phyloP scores from a whole-genome alignment of 1,139 yeast species.

The Petasospora rhodanensis region DNA sequence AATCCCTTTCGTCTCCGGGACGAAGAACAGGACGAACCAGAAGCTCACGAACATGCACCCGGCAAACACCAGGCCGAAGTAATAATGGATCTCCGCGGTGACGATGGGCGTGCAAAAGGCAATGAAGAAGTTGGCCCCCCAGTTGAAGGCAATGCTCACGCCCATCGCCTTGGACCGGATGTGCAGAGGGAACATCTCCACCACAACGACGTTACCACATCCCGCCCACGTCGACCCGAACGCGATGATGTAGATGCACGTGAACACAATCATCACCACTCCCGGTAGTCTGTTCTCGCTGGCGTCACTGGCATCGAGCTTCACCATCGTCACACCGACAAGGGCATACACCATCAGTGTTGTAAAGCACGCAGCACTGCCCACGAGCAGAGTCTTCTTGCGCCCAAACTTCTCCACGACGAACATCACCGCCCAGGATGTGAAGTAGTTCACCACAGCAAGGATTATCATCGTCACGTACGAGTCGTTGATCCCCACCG shows the following conservation, averaged over 20 bases:
- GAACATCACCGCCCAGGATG: constrained; percentile 66
- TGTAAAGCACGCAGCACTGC: constrained; percentile 61
- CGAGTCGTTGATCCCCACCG: constrained; percentile 70
- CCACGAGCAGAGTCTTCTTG: constrained; percentile 48
- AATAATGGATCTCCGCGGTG: constrained; percentile 47
- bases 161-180: constrained; percentile 77
- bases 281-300: constrained; percentile 49
- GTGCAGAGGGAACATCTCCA: constrained; percentile 76
- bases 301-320: constrained; percentile 47
- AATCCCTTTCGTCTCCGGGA: constrained; percentile 70
- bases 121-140: constrained; percentile 76
- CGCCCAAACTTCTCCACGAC: constrained; percentile 64
- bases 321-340: constrained; percentile 62
- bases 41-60: constrained; percentile 60
- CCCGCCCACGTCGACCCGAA: constrained; percentile 89
- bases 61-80: constrained; percentile 72
- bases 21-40: constrained; percentile 60
- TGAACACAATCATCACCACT: constrained; percentile 70
- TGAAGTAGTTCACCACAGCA: constrained; percentile 73
- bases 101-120: constrained; percentile 74
- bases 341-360: constrained; percentile 52
- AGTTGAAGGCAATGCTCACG: constrained; percentile 66
- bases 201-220: constrained; percentile 63
- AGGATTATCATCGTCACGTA: constrained; percentile 72
- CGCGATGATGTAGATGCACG: constrained; percentile 73